Evolutionary conservation across 2,329 filamentous ascomycete genomes (phyloP).

Genomic region (Penicillium verrucosum): DNA sequence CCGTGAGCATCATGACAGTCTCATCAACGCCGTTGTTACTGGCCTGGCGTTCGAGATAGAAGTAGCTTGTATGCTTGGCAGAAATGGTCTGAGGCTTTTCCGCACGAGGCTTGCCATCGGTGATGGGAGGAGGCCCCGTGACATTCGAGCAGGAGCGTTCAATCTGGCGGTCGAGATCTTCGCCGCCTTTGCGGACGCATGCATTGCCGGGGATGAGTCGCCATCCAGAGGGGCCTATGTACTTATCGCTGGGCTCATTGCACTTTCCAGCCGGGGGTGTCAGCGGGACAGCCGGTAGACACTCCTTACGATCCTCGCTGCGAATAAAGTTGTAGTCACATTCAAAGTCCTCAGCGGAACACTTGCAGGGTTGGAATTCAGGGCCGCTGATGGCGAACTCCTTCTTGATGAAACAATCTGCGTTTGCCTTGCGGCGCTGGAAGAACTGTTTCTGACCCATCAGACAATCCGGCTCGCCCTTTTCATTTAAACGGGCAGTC

Average conservation of each 20-base stretch:
- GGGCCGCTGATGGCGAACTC: constrained; percentile 77
- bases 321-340: constrained; percentile 90
- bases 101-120: constrained; percentile 64
- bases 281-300: constrained; percentile 62
- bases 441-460: constrained; percentile 96
- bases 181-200: constrained; percentile 60
- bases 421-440: constrained; percentile 76
- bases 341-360: constrained; percentile 82
- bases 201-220: constrained; percentile 82
- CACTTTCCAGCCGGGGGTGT: constrained; percentile 70
- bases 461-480: constrained; percentile 79
- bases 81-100: constrained; percentile 60
- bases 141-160: constrained; percentile 73
- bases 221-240: constrained; percentile 84
- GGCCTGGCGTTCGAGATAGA: constrained; percentile 76
- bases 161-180: constrained; percentile 67
- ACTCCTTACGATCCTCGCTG: constrained; percentile 64
- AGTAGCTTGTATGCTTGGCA: constrained; percentile 56
- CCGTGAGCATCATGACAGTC: constrained; percentile 62
- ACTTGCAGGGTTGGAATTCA: constrained; percentile 72
- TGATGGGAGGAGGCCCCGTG: constrained; percentile 42
- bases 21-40: constrained; percentile 66
- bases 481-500: constrained; percentile 76
- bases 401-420: constrained; percentile 82
- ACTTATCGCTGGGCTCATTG: constrained; percentile 67